Base-by-base conservation (phyloP, 2,329 filamentous ascomycete genomes). In the Xylaria sp. region DNA sequence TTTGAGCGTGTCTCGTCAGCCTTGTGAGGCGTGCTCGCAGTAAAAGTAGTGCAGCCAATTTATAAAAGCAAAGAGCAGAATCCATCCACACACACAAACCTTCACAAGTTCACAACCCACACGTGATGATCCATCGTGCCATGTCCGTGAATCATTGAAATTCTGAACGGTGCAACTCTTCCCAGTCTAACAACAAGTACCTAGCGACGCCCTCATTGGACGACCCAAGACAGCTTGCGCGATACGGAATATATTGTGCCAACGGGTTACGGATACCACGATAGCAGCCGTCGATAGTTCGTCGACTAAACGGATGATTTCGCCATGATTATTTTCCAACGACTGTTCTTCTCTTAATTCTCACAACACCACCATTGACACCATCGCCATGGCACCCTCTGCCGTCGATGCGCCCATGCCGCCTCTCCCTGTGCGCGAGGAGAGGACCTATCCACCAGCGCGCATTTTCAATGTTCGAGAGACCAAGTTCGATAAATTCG, bases 391-490 rank as follows among this genome's bases (percentile, higher is more conserved):
- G 81, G 77, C 81, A 65, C 82, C 82, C 59, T 80, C 82, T 56
- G 83, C 79, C 39, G 74, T 79, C 66, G 80, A 80, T 64, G 76
- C 76, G 61, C 74, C 75, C 55, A 72, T 70, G 71, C 71, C 65
- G 10, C 65, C 64, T 30, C 19, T 70, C 74, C 75, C 71, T 61
- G 71, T 70, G 66, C 72, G 75, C 75, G 66, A 72, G 67, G 76
- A 76, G 71, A 77, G 74, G 70, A 76, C 70, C 60, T 82, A 80
- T 64, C 79, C 83, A 57, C 76, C 83, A 42, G 76, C 83, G 62
- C 79, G 78, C 48, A 79, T 88, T 56, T 85, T 84, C 65, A 78
- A 79, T n/a, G 81, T 85, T 60, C 83, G 82, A 69, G 86, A 88
- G 70, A 80, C 79, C 60, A 80, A 77, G 63, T 87, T 87, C 69